Percentiles rank a stretch among this genome's conserved stretches.
Conservation (phyloP, 768 basidiomycete genomes). For the Myochromella boudieri region DNA sequence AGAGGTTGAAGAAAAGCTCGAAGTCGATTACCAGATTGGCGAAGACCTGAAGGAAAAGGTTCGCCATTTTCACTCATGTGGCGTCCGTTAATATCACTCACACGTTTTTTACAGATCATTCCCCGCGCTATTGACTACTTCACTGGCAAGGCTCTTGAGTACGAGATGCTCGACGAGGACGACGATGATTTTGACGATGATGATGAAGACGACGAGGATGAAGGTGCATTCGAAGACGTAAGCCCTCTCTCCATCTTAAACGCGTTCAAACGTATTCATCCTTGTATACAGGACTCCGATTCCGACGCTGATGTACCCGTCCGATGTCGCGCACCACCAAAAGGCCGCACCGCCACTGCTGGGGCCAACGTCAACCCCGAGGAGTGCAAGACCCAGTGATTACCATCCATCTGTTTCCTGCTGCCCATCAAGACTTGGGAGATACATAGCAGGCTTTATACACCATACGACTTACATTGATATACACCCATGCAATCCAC, state of each 20-base stretch:
- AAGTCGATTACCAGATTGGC: constrained; percentile 97
- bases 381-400: constrained; percentile 90
- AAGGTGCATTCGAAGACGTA: constrained; percentile 61
- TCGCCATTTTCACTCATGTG: constrained; percentile 13
- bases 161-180: constrained; percentile 57
- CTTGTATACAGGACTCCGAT: constrained; percentile 55
- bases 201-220: constrained; percentile 61
- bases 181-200: constrained; percentile 60
- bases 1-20: constrained; percentile 90
- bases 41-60: constrained; percentile 98
- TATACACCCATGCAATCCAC: background rate
- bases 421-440: background rate
- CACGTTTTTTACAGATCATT: constrained; percentile 62
- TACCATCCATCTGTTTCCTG: background rate
- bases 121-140: constrained; percentile 97
- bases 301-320: constrained; percentile 66
- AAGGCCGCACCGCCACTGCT: constrained; percentile 48
- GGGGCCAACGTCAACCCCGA: constrained; percentile 65
- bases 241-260: constrained; percentile 10
- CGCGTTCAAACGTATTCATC: constrained; percentile 11
- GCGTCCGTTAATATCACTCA: constrained; percentile 4
- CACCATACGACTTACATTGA: background rate
- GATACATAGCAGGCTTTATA: background rate
- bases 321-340: constrained; percentile 58
- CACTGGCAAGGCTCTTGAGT: constrained; percentile 93